Conservation (phyloP, 441 rosid species). For the Omphalea diandra region DNA sequence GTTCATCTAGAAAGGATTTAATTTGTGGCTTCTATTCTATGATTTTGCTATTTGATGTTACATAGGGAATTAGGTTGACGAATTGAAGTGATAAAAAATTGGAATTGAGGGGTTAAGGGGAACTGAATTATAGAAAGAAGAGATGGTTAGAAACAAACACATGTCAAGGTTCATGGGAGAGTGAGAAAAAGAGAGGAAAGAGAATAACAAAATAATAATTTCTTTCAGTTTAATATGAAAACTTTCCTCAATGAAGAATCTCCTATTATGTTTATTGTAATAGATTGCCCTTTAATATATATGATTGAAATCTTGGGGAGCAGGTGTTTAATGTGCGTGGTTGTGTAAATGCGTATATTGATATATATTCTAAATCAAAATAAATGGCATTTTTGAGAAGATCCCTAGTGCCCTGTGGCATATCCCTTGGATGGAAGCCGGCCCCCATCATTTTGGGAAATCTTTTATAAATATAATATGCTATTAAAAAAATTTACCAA, state of each 20-base stretch:
- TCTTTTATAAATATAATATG: too few species aligned
- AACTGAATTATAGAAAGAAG: neutral
- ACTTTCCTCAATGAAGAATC: neutral
- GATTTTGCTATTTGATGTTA: conserved; percentile 11
- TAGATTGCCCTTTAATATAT: neutral
- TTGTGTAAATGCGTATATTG: neutral
- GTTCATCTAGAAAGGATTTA: conserved; percentile 30
- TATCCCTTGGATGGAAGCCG: too few species aligned
- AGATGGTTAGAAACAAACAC: neutral
- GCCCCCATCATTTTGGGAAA: too few species aligned
- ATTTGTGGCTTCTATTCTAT: conserved; percentile 12
- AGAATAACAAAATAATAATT: neutral
- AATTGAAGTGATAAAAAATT: conserved; percentile 5
- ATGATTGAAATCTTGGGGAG: neutral
- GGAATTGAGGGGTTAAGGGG: neutral
- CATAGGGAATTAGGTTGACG: neutral
- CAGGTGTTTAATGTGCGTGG: neutral
- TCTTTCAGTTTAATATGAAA: neutral
- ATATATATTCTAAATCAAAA: neutral
- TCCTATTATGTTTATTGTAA: neutral
- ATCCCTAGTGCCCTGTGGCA: too few species aligned
- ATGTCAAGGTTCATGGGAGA: neutral
- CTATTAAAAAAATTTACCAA: too few species aligned
- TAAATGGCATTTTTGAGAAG: neutral
- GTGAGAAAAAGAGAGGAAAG: neutral